Conservation (phyloP, 148 eudicot genomes). For the Vaccinium corymbosum region DNA sequence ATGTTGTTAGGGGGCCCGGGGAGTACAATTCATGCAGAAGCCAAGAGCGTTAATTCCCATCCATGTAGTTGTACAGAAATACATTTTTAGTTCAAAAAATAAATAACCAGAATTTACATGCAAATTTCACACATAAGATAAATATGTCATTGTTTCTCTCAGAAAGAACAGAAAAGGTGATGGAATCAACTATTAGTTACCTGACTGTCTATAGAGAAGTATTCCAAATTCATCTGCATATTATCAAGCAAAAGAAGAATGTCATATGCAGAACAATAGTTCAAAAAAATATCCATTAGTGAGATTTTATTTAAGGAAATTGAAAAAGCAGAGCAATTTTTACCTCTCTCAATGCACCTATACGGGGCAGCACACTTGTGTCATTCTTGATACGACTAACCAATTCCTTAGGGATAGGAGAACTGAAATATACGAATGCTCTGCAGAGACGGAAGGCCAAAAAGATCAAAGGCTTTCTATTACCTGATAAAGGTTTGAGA, state of each 20-base stretch:
- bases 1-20: too few species aligned
- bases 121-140: neutral
- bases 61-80: neutral
- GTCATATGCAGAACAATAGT: neutral
- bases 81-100: neutral
- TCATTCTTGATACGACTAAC: conserved; percentile 80
- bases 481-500: conserved; percentile 6
- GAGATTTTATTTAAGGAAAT: neutral
- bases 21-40: too few species aligned
- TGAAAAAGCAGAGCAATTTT: conserved; percentile 1
- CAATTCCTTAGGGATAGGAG: conserved; percentile 74
- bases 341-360: conserved; percentile 97
- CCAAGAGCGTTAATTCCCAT: neutral
- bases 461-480: conserved; percentile 15
- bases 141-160: neutral
- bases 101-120: neutral
- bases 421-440: conserved; percentile 86
- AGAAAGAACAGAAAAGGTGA: neutral
- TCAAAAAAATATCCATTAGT: conserved; percentile 5
- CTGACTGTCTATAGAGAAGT: conserved; percentile 87
- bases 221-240: conserved; percentile 97
- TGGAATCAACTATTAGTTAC: conserved; percentile 37
- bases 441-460: conserved; percentile 35
- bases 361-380: conserved; percentile 88
- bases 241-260: conserved; percentile 16